Evolutionary conservation across 345 rosid genomes (phyloP).

Genomic region (Arabidopsis thaliana): TAIR10.1 NC_003074.8:20847001-20847500

Average conservation of each 20-base stretch:
- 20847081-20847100: constrained; percentile 69
- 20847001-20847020: constrained; percentile 94
- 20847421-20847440: constrained; percentile 77
- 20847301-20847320: not conserved
- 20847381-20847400: constrained; percentile 98
- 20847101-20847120: constrained; percentile 70
- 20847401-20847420: constrained; percentile 95
- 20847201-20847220: constrained; percentile 5
- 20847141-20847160: constrained; percentile 61
- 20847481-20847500: not conserved
- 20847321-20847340: not conserved
- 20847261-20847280: not conserved
- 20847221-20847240: not conserved
- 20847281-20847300: not conserved
- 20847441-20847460: constrained; percentile 94
- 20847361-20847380: constrained; percentile 60
- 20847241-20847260: constrained; percentile 1
- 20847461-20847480: constrained; percentile 5
- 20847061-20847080: constrained; percentile 80
- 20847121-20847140: constrained; percentile 75
- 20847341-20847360: not conserved
- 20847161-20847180: constrained; percentile 10
- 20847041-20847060: constrained; percentile 94
- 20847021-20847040: constrained; percentile 97
- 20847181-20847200: not conserved